phyloP scores from a whole-genome alignment of 2,329 filamentous ascomycete genomes.

The Penicillium paneum region DNA sequence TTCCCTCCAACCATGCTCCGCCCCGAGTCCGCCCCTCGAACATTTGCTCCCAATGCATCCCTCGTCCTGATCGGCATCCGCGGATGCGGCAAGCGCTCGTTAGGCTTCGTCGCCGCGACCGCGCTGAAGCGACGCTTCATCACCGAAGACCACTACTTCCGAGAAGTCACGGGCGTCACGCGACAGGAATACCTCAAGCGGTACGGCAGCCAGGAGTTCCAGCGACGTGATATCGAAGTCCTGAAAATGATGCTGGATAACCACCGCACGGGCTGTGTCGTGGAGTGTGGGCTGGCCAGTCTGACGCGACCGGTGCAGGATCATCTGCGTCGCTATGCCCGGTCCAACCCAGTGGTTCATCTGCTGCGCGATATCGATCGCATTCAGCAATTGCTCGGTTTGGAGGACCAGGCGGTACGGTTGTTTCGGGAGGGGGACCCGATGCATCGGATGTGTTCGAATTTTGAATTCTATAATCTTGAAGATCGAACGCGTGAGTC shows the following conservation, averaged over 20 bases:
- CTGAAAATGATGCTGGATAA: slow-evolving; percentile 45
- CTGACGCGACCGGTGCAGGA: slow-evolving; percentile 43
- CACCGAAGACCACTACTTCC: slow-evolving; percentile 46
- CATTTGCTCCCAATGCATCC: slow-evolving; percentile 40
- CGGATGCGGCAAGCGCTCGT: slow-evolving; percentile 44
- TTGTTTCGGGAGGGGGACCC: slow-evolving; percentile 46
- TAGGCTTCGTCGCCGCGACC: slow-evolving; percentile 44
- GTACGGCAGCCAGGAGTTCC: slow-evolving; percentile 43
- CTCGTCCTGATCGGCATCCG: slow-evolving; percentile 44
- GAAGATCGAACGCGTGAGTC: slow-evolving; percentile 41
- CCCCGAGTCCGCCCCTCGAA: slow-evolving; percentile 17
- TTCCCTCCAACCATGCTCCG: neutral
- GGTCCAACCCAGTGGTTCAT: slow-evolving; percentile 42
- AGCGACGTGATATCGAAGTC: slow-evolving; percentile 42
- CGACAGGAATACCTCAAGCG: slow-evolving; percentile 43
- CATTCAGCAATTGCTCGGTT: slow-evolving; percentile 42
- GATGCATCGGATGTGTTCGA: slow-evolving; percentile 48
- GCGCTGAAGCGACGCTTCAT: slow-evolving; percentile 44
- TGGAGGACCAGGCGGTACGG: slow-evolving; percentile 44
- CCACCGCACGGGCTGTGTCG: slow-evolving; percentile 42
- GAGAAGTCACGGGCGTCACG: slow-evolving; percentile 40
- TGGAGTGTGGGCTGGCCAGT: slow-evolving; percentile 45
- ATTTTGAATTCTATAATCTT: slow-evolving; percentile 49
- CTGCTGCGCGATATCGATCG: slow-evolving; percentile 41
- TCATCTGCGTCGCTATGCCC: slow-evolving; percentile 37